A percentile compares a stretch with the other conserved stretches of the same genome.
phyloP scores from a whole-genome alignment of 164 flowering plant genomes.

The Nymphaea thermarum region DNA sequence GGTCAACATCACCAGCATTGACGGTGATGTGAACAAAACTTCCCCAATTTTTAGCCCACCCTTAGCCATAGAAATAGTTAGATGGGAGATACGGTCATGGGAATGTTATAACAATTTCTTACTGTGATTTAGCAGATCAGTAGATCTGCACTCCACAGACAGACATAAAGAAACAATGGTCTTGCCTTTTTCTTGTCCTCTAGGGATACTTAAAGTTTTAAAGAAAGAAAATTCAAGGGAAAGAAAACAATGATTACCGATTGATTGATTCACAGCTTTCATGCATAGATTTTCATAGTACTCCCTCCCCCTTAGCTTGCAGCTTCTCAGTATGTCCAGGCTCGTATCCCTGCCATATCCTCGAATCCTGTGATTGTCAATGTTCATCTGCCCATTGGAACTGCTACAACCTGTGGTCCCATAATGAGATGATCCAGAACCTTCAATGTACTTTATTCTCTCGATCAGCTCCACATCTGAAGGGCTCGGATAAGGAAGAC shows the following conservation, averaged over 20 bases:
- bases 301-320: slow-evolving; percentile 75
- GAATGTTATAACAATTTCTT: too few species aligned
- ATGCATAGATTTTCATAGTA: slow-evolving; percentile 97
- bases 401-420: not conserved
- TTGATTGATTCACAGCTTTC: slow-evolving; percentile 98
- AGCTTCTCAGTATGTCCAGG: slow-evolving; percentile 60
- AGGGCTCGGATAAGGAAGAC: slow-evolving; percentile 91
- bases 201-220: too few species aligned
- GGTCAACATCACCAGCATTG: too few species aligned
- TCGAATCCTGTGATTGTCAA: not conserved
- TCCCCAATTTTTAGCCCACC: too few species aligned
- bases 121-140: too few species aligned
- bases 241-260: slow-evolving; percentile 30
- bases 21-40: too few species aligned
- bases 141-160: too few species aligned
- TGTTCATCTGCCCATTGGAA: too few species aligned
- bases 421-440: slow-evolving; percentile 24
- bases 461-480: slow-evolving; percentile 81
- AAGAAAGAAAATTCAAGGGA: slow-evolving; percentile 1
- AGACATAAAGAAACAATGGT: too few species aligned
- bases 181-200: too few species aligned
- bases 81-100: too few species aligned
- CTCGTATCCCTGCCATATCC: slow-evolving; percentile 16
- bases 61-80: too few species aligned
- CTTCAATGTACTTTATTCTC: slow-evolving; percentile 83